Percentiles rank a stretch among this genome's conserved stretches.
Evolutionary conservation across 1,139 yeast genomes (phyloP).

Genomic region (Protomyces inundatus): DNA sequence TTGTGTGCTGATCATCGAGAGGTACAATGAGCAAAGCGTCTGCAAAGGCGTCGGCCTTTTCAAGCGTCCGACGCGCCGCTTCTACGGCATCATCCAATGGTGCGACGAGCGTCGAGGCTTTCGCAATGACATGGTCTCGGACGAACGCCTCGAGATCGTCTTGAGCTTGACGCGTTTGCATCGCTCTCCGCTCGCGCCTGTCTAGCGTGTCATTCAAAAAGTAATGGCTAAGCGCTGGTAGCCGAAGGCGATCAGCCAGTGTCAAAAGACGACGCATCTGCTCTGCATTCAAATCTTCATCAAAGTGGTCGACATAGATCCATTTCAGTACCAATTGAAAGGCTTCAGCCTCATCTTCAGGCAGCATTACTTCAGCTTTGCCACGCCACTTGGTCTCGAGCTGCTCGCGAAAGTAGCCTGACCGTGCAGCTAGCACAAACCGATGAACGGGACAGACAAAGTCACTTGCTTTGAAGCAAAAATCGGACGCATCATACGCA

Average conservation of each 20-base stretch:
- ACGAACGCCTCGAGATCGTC: slow-evolving; percentile 41
- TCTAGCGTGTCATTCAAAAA: slow-evolving; percentile 3
- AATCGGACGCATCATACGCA: slow-evolving; percentile 15
- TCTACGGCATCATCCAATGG: background rate
- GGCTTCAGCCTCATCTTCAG: slow-evolving; percentile 34
- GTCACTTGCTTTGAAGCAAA: slow-evolving; percentile 2
- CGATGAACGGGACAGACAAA: slow-evolving; percentile 36
- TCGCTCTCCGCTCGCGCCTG: slow-evolving; percentile 13
- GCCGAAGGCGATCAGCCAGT: slow-evolving; percentile 41
- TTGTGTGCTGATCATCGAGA: slow-evolving; percentile 9
- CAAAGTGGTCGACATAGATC: slow-evolving; percentile 48
- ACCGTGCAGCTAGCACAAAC: slow-evolving; percentile 43
- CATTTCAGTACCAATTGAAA: slow-evolving; percentile 48
- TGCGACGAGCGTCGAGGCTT: slow-evolving; percentile 27
- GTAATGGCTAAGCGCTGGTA: slow-evolving; percentile 42
- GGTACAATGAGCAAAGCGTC: slow-evolving; percentile 29
- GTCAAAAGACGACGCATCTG: slow-evolving; percentile 38
- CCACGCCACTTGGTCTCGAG: slow-evolving; percentile 34
- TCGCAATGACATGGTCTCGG: slow-evolving; percentile 41
- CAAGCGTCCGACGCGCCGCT: slow-evolving; percentile 3
- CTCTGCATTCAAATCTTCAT: slow-evolving; percentile 38
- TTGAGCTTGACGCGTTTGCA: slow-evolving; percentile 32
- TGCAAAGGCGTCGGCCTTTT: slow-evolving; percentile 26
- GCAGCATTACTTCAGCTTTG: slow-evolving; percentile 30
- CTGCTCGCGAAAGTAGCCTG: slow-evolving; percentile 36